Evolutionary conservation across 1,284 basidiomycete species (phyloP).

Genomic region (Agroathelia rolfsii): DNA sequence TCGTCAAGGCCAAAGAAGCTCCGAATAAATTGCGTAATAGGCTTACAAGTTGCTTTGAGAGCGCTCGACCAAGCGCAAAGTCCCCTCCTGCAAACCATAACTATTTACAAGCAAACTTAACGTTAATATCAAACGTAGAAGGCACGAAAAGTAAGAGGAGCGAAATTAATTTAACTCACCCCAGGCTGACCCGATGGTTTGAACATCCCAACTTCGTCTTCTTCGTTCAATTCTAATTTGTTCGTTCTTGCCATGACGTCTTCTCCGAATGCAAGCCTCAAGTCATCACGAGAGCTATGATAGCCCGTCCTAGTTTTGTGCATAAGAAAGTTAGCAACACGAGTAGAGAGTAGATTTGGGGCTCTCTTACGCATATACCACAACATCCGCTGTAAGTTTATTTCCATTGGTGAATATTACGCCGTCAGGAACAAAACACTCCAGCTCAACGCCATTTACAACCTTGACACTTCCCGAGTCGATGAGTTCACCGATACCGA

Average conservation of each 20-base stretch:
- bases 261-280: constrained; percentile 15
- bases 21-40: not conserved
- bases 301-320: constrained; percentile 25
- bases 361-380: constrained; percentile 21
- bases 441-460: constrained; percentile 21
- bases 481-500: constrained; percentile 29
- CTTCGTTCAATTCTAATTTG: constrained; percentile 17
- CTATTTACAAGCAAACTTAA: no score
- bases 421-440: constrained; percentile 14
- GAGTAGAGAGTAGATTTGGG: not conserved
- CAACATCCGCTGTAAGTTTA: constrained; percentile 20
- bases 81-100: constrained; percentile 27
- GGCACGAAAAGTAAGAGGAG: not conserved
- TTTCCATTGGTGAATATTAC: constrained; percentile 24
- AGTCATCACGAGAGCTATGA: constrained; percentile 9
- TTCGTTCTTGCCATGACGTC: constrained; percentile 15
- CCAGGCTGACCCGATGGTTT: constrained; percentile 26
- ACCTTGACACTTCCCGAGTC: constrained; percentile 18
- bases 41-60: constrained; percentile 25
- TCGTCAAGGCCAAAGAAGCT: not conserved
- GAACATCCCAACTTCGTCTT: constrained; percentile 17
- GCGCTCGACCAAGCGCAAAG: constrained; percentile 21
- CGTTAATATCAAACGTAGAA: not conserved
- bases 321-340: not conserved
- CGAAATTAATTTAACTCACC: no score